Conservation (phyloP, 2,329 filamentous ascomycete genomes). For the Proliferodiscus dingleyae region DNA sequence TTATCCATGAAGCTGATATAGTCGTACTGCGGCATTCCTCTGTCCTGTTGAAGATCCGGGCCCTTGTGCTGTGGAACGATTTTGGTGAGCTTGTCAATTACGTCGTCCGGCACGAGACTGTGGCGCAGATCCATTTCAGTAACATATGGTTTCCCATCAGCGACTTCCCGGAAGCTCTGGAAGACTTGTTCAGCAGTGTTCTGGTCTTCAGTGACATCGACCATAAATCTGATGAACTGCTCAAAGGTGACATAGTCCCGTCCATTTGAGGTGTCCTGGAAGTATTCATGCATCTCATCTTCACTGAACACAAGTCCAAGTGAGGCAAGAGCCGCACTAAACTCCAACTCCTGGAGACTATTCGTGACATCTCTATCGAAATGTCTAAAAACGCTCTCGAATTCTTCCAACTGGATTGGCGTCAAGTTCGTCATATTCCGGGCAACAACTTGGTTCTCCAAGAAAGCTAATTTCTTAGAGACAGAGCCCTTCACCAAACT, state of each 20-base stretch:
- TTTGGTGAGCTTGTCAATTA: conserved; percentile 86
- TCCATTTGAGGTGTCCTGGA: conserved; percentile 77
- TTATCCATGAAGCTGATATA: conserved; percentile 98
- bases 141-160: conserved; percentile 97
- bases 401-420: conserved; percentile 96
- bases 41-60: conserved; percentile 79
- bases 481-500: conserved; percentile 87
- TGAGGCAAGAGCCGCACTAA: conserved; percentile 91
- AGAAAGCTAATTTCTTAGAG: conserved; percentile 91
- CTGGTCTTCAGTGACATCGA: conserved; percentile 96
- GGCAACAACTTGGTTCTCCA: conserved; percentile 98
- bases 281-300: conserved; percentile 96
- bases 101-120: conserved; percentile 90
- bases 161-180: conserved; percentile 95
- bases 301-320: conserved; percentile 94
- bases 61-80: conserved; percentile 83
- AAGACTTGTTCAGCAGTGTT: conserved; percentile 98
- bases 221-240: conserved; percentile 99
- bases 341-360: conserved; percentile 86
- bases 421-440: conserved; percentile 98
- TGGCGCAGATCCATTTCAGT: conserved; percentile 96
- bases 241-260: conserved; percentile 86
- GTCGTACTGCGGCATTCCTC: conserved; percentile 83
- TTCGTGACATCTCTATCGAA: conserved; percentile 94
- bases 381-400: conserved; percentile 96